Base-by-base conservation (phyloP, 139 green algal species). In the Tetradesmus lagerheimii region DNA sequence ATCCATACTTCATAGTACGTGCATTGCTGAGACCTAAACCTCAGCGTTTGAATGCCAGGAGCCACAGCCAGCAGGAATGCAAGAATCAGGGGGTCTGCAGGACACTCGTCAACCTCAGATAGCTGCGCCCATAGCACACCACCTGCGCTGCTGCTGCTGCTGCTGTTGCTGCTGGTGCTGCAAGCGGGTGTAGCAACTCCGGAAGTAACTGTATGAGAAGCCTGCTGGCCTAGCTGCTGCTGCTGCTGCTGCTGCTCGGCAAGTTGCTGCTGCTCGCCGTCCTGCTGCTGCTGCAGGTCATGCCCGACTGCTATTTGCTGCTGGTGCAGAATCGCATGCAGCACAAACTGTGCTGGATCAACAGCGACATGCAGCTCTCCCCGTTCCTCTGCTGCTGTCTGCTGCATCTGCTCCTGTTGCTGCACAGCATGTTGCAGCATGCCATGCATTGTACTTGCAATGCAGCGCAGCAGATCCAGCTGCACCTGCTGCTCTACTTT, bases 51-150 rank as follows among this genome's bases (percentile, higher is more conserved):
- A 53, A 87, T 78, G 57, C 66, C 39, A 18, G 82, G 82, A 3
- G 82, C 82, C 1, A 87, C 23, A 27, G 82, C 53, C 34, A 87
- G 82, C 82, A 87, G 57, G 15, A 87, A 31, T 23, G 82, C 82
- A 27, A 87, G 53, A 35, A 87, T 35, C 35, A 87, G 79, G 0
- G 82, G 82, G 57, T 87, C 82, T 37, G 82, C 82, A 78, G 82
- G 57, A 25, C 53, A 77, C 35, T 38, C 82, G 2, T 78, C 31
- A 0, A 87, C 82, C 14, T 41, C 23, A 29, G 0, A 15, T 23
- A 87, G 82, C 0, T 53, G 20, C 14, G 34, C 18, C 82, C 53
- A 78, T 2, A 86, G 12, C 18, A 20, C 1, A 20, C 29, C n/a
- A 71, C 11, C 57, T 1, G 11, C 12, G 0, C 29, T 66, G 80